phyloP scores from a whole-genome alignment of 2,329 filamentous ascomycete genomes.

The Capronia americana region DNA sequence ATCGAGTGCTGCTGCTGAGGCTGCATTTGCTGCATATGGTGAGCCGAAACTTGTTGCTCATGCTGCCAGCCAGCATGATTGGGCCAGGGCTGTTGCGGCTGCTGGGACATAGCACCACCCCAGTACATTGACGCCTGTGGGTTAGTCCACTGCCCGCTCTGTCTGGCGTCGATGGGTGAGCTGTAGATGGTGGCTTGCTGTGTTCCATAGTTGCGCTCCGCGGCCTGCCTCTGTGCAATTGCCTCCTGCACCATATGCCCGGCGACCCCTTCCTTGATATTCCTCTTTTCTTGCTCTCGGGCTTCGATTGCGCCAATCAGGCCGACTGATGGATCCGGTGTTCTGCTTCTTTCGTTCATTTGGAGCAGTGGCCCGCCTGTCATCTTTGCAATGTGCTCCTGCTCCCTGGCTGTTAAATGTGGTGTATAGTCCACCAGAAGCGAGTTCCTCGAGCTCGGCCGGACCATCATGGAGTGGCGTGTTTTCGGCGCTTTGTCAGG shows the following conservation, averaged over 20 bases:
- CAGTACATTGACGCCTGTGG: slow-evolving; percentile 16
- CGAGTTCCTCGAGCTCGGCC: slow-evolving; percentile 46
- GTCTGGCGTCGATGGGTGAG: slow-evolving; percentile 17
- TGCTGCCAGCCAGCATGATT: slow-evolving; percentile 18
- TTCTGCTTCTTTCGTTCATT: slow-evolving; percentile 63
- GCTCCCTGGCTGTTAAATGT: slow-evolving; percentile 82
- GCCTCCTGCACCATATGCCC: slow-evolving; percentile 75
- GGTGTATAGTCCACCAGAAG: slow-evolving; percentile 55
- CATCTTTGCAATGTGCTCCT: slow-evolving; percentile 83
- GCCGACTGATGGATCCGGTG: slow-evolving; percentile 59
- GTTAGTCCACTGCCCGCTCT: slow-evolving; percentile 23
- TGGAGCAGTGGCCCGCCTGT: slow-evolving; percentile 79
- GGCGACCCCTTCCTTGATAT: slow-evolving; percentile 71
- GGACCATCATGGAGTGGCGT: slow-evolving; percentile 40
- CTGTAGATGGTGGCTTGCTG: slow-evolving; percentile 25
- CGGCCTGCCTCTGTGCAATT: slow-evolving; percentile 68
- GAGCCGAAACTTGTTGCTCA: slow-evolving; percentile 3
- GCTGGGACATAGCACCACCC: slow-evolving; percentile 9
- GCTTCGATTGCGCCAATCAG: slow-evolving; percentile 80
- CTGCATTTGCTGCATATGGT: slow-evolving; percentile 22
- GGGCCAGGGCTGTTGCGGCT: slow-evolving; percentile 18
- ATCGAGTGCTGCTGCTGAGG: slow-evolving; percentile 20
- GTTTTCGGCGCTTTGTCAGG: slow-evolving; percentile 37
- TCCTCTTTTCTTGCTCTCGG: slow-evolving; percentile 77
- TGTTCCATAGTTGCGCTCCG: slow-evolving; percentile 44